Conservation (phyloP, 805 yeast species). For the Lachancea sp. region DNA sequence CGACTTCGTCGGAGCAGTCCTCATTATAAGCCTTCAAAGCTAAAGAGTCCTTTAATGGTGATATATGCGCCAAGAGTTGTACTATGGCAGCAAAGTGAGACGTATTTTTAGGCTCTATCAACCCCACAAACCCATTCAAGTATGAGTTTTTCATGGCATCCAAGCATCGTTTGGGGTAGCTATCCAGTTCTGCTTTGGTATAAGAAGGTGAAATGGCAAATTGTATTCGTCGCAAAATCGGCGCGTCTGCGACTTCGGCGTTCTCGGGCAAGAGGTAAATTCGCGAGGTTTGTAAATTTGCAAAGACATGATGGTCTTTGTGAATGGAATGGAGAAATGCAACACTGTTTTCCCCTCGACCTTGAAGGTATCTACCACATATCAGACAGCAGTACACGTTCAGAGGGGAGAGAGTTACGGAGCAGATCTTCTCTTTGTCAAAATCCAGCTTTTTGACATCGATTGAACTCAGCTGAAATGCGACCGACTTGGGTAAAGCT, state of each 20-base stretch:
- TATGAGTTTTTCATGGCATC: conserved; percentile 46
- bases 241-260: conserved; percentile 32
- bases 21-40: conserved; percentile 18
- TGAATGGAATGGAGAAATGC: conserved; percentile 64
- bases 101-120: conserved; percentile 46
- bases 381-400: conserved; percentile 67
- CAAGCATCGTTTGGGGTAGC: conserved; percentile 29
- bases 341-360: conserved; percentile 55
- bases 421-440: conserved; percentile 63
- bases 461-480: conserved; percentile 23
- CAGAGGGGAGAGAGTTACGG: conserved; percentile 50
- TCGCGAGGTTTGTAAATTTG: conserved; percentile 45
- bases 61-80: conserved; percentile 50
- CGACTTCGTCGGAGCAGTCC: conserved; percentile 31
- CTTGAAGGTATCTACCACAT: conserved; percentile 71
- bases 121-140: conserved; percentile 58
- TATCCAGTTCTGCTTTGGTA: conserved; percentile 28
- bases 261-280: conserved; percentile 60
- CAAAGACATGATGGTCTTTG: conserved; percentile 55
- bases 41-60: conserved; percentile 42
- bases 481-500: neutral
- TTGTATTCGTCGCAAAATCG: conserved; percentile 45
- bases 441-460: conserved; percentile 44
- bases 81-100: conserved; percentile 54
- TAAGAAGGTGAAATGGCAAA: conserved; percentile 49